These are phyloP conservation scores for Yarrowia sp. DNA, from an alignment of 805 yeast genomes.

Conservation along the genomic window DNA sequence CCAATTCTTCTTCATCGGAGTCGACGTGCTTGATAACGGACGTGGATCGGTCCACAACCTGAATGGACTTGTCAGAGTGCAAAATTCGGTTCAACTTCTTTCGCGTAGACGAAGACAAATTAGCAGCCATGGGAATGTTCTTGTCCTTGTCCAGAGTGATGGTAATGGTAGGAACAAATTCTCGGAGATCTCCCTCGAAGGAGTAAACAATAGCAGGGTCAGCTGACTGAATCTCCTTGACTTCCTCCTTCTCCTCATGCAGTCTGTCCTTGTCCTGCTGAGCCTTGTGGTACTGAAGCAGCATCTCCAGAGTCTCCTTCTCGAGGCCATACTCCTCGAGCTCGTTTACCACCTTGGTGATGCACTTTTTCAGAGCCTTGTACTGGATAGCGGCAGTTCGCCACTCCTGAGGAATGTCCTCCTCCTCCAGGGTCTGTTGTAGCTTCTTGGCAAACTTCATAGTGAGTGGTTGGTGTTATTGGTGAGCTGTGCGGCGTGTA, in stretches of 20 bases:
- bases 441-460: slow-evolving; percentile 79
- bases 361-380: slow-evolving; percentile 65
- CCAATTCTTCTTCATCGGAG: slow-evolving; percentile 22
- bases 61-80: slow-evolving; percentile 13
- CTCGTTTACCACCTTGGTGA: slow-evolving; percentile 63
- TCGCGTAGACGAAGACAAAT: slow-evolving; percentile 29
- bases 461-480: neutral
- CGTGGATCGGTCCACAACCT: slow-evolving; percentile 21
- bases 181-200: slow-evolving; percentile 32
- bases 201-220: slow-evolving; percentile 30
- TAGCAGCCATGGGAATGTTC: slow-evolving; percentile 30
- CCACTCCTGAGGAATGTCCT: slow-evolving; percentile 68
- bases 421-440: slow-evolving; percentile 60
- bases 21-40: slow-evolving; percentile 2
- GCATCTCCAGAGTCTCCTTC: slow-evolving; percentile 41
- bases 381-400: slow-evolving; percentile 65
- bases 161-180: slow-evolving; percentile 35
- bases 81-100: slow-evolving; percentile 27
- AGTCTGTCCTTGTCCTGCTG: slow-evolving; percentile 6
- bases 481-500: neutral
- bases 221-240: neutral
- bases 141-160: slow-evolving; percentile 31
- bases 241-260: slow-evolving; percentile 10
- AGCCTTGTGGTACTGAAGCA: slow-evolving; percentile 34
- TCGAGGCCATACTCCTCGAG: slow-evolving; percentile 57